Percentiles rank a stretch among this genome's conserved stretches.
Conservation (phyloP, 441 rosid genomes). For the Erysimum cheiri region DNA sequence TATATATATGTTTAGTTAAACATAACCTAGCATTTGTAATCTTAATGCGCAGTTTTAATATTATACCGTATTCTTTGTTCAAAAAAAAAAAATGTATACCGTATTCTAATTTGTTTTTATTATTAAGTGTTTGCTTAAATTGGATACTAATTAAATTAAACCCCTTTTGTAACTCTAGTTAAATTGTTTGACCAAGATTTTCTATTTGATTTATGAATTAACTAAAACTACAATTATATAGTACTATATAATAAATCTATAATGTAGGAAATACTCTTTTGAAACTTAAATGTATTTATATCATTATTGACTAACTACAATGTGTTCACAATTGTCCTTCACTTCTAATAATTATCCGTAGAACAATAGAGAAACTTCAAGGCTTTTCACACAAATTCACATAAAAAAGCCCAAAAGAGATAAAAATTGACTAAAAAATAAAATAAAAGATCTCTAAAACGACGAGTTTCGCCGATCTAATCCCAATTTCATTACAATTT, state of each 20-base stretch:
- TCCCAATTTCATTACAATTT: slow-evolving; percentile 7
- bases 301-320: not conserved
- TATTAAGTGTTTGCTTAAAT: not conserved
- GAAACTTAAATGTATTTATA: not conserved
- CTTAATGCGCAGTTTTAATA: not conserved
- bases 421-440: not conserved
- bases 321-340: not conserved
- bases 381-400: not conserved
- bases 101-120: not conserved
- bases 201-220: not conserved
- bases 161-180: not conserved
- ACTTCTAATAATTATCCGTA: not conserved
- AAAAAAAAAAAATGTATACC: no score
- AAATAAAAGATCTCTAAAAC: not conserved
- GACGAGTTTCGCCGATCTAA: slow-evolving; percentile 4
- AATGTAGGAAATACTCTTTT: not conserved
- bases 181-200: not conserved
- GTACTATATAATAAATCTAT: not conserved
- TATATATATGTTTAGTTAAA: not conserved
- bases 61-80: not conserved
- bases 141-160: not conserved
- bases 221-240: not conserved
- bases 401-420: slow-evolving; percentile 1
- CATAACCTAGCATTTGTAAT: not conserved
- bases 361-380: not conserved